These are phyloP conservation scores for Neodidymelliopsis sp. DNA, from an alignment of 2,329 filamentous ascomycete genomes.

Conservation along the genomic window DNA sequence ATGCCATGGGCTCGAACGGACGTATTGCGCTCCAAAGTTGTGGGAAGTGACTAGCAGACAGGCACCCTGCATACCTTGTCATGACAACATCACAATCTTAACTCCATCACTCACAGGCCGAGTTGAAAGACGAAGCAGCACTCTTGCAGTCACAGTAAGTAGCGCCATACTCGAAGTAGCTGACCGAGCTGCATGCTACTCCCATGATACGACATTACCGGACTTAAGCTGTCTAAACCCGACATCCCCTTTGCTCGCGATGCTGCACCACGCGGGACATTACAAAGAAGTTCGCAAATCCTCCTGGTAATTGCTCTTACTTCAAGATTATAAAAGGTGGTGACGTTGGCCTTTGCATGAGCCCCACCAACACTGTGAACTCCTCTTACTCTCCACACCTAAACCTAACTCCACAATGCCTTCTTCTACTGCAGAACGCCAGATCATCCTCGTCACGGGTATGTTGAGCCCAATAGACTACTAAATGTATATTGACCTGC, in stretches of 20 bases:
- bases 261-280: no score
- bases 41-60: no score
- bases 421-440: slow-evolving; percentile 23
- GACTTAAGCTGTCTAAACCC: slow-evolving; percentile 7
- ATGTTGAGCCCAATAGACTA: neutral
- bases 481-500: slow-evolving; percentile 6
- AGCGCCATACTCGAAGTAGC: neutral
- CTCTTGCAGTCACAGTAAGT: neutral
- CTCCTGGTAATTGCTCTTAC: no score
- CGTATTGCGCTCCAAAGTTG: no score
- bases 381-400: neutral
- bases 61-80: neutral
- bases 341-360: neutral
- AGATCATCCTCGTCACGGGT: slow-evolving; percentile 43
- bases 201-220: neutral
- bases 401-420: neutral
- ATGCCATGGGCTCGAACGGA: no score
- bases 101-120: neutral
- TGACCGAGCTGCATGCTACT: neutral
- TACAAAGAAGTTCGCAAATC: no score
- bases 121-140: no score
- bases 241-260: no score
- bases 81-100: neutral
- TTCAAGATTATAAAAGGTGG: slow-evolving; percentile 3
- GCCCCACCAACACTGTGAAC: neutral